These are phyloP conservation scores for Diaporthe batatas DNA, from an alignment of 2,329 filamentous ascomycete species.

Conservation along the genomic window DNA sequence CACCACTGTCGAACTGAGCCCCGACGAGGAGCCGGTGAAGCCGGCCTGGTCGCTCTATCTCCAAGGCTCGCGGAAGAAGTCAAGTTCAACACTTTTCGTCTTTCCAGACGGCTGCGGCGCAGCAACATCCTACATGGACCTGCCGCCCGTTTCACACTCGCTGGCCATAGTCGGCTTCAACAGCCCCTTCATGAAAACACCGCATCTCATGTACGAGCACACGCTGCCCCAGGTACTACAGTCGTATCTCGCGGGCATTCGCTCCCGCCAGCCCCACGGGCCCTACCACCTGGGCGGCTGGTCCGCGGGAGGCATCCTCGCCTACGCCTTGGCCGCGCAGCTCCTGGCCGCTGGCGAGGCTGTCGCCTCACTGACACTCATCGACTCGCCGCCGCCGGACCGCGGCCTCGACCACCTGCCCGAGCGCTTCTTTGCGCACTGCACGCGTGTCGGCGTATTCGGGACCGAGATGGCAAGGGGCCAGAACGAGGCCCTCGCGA, in stretches of 20 bases:
- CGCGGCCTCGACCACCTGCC: conserved; percentile 12
- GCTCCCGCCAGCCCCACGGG: conserved; percentile 58
- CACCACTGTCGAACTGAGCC: neutral
- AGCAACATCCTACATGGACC: conserved; percentile 47
- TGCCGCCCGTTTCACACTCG: conserved; percentile 45
- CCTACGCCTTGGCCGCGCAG: conserved; percentile 45
- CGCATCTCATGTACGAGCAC: conserved; percentile 41
- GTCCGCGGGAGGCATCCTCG: conserved; percentile 46
- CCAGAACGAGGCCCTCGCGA: neutral
- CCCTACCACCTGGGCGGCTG: conserved; percentile 48
- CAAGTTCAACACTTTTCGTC: conserved; percentile 49
- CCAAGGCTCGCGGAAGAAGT: conserved; percentile 35
- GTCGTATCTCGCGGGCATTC: conserved; percentile 68
- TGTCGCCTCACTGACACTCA: conserved; percentile 44
- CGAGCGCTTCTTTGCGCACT: conserved; percentile 21
- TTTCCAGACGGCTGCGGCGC: conserved; percentile 48
- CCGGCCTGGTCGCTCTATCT: conserved; percentile 17
- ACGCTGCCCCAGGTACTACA: conserved; percentile 42
- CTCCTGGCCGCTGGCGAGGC: conserved; percentile 42
- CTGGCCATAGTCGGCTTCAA: conserved; percentile 48
- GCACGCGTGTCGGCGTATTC: neutral
- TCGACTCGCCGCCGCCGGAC: conserved; percentile 40
- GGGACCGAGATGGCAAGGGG: conserved; percentile 3
- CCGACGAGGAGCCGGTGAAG: neutral
- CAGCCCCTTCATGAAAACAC: conserved; percentile 63